Conservation (phyloP, 2,329 filamentous ascomycete species). For the Pseudogymnoascus sp. region DNA sequence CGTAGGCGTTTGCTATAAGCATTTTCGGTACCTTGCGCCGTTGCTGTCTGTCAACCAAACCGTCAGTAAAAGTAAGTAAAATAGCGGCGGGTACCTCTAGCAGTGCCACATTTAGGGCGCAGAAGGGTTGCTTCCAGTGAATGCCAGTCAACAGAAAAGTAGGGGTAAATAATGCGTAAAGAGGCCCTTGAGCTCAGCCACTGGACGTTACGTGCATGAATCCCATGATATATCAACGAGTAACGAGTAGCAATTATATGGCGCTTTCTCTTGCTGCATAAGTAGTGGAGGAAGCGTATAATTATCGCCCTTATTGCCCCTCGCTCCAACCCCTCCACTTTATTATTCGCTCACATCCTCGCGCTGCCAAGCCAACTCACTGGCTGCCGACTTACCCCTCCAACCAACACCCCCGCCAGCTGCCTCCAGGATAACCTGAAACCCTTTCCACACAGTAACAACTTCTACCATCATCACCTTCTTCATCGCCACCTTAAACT, state of each 20-base stretch:
- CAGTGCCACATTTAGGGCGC: background rate
- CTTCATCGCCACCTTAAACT: background rate
- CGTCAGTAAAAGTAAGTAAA: background rate
- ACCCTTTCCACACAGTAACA: background rate
- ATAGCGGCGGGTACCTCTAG: background rate
- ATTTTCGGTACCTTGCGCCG: background rate
- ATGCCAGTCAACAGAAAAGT: background rate
- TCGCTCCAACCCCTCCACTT: conserved; percentile 7
- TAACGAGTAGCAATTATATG: conserved; percentile 7
- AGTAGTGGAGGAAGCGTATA: background rate
- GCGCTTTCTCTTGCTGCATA: conserved; percentile 2
- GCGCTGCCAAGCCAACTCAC: conserved; percentile 4
- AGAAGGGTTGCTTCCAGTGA: background rate
- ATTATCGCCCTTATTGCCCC: background rate
- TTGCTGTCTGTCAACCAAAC: background rate
- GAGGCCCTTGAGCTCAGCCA: background rate
- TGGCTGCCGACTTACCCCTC: background rate
- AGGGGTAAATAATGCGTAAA: background rate
- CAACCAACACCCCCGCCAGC: conserved; percentile 5
- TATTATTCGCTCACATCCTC: background rate
- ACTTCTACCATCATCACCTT: background rate
- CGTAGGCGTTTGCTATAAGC: background rate
- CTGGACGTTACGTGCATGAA: background rate
- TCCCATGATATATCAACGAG: conserved; percentile 7
- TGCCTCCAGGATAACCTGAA: conserved; percentile 1